phyloP scores from a whole-genome alignment of 345 rosid species.

The Passiflora organensis region DNA sequence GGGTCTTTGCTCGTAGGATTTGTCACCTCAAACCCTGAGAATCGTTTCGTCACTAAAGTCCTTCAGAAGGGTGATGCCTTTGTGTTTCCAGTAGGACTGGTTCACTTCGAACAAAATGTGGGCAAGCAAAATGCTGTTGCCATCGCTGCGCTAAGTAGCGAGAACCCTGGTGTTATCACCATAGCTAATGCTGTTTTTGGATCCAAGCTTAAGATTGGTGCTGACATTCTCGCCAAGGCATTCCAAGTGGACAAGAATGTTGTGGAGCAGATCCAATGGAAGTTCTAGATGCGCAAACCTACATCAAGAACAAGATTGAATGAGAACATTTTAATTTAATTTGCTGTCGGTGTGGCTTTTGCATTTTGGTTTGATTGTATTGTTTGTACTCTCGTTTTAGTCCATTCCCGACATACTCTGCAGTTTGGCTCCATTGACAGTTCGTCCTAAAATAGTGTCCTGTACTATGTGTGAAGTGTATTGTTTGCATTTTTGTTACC shows the following conservation, averaged over 20 bases:
- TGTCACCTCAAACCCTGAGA: constrained; percentile 9
- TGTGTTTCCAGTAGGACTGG: constrained; percentile 6
- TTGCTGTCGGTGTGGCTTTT: too few species aligned
- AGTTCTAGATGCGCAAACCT: too few species aligned
- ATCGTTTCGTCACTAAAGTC: constrained; percentile 1
- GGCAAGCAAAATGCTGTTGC: neutral
- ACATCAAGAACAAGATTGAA: too few species aligned
- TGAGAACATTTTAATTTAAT: too few species aligned
- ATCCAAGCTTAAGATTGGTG: neutral
- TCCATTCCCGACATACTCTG: too few species aligned
- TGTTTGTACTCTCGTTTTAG: too few species aligned
- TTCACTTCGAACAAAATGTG: constrained; percentile 8
- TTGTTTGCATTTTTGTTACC: too few species aligned
- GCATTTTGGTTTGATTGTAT: too few species aligned
- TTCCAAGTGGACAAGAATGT: constrained; percentile 9
- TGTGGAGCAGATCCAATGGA: neutral
- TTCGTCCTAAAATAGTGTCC: too few species aligned
- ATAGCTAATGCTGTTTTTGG: constrained; percentile 11
- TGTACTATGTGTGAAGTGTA: too few species aligned
- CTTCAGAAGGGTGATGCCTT: constrained; percentile 5
- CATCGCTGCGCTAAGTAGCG: constrained; percentile 5
- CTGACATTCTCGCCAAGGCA: constrained; percentile 5
- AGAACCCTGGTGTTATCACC: constrained; percentile 6
- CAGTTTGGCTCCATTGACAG: too few species aligned
- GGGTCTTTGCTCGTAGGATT: constrained; percentile 3